Base-by-base conservation (phyloP, 179 eudicot species). In the Drosera spatulata region DNA sequence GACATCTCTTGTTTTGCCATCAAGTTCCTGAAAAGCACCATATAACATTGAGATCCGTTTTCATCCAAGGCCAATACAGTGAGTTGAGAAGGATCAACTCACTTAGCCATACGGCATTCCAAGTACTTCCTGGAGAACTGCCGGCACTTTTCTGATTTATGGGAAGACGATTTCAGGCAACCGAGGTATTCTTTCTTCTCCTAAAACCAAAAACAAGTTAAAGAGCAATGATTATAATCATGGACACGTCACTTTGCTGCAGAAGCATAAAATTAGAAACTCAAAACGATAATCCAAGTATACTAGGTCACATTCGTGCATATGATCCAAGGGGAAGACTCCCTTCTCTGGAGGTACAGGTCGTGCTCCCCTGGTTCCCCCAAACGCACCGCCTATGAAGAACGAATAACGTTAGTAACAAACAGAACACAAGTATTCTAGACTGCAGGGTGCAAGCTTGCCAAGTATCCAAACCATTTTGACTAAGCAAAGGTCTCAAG, bases 271-370 rank as follows among this genome's bases (percentile, higher is more conserved):
- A n/a, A n/a, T n/a, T n/a, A n/a, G n/a, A n/a, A n/a, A n/a, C n/a
- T n/a, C n/a, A n/a, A n/a, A 10, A 53, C 56, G 12, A 46, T 9
- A 61, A 41, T 37, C 37, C 9, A 68, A n/a, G 39, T 40, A 2
- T 88, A 88, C 98, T 93, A 75, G 69, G 66, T 88, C 98, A 64
- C 98, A 91, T 61, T 84, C 80, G 75, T 88, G 98, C 85, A 77
- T 71, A 75, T 88, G 96, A 72, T 91, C 98, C 71, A 91, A 72
- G 53, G 98, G 98, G 56, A 91, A 91, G 44, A 91, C 91, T 62
- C 98, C 98, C 66, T 91, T 91, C 66, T 91, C 98, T 11, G 96
- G 96, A 58, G 98, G 98, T 42, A 91, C 86, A 53, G 95, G 98
- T 44, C 93, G 79, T 14, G 73, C 77, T 44, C 98, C 98, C 75